Evolutionary conservation across 305 asterid genomes (phyloP).

Genomic region (Stenogyne calaminthoides): DNA sequence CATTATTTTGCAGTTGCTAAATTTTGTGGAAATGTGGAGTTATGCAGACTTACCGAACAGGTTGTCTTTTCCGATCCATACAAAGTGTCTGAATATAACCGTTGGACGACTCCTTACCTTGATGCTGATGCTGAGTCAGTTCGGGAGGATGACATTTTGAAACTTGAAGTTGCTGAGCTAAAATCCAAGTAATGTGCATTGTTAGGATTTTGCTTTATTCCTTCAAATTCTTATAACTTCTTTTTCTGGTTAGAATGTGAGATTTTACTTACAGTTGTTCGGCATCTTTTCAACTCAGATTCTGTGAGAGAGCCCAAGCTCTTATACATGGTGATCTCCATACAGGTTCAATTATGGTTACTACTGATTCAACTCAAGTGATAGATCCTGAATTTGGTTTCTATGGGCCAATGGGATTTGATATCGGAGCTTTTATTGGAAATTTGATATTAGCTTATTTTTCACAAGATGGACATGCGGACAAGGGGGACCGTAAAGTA

Average conservation of each 20-base stretch:
- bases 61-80: conserved; percentile 95
- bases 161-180: conserved; percentile 87
- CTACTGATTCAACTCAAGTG: conserved; percentile 77
- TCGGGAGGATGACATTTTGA: conserved; percentile 69
- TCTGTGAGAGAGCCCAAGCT: conserved; percentile 96
- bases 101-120: conserved; percentile 85
- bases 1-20: conserved; percentile 77
- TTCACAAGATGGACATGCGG: conserved; percentile 93
- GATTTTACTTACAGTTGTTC: conserved; percentile 26
- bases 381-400: conserved; percentile 94
- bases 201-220: conserved; percentile 8
- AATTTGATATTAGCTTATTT: conserved; percentile 86
- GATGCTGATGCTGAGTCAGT: conserved; percentile 89
- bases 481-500: conserved; percentile 71
- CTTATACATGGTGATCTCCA: conserved; percentile 96
- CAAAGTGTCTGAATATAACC: conserved; percentile 76
- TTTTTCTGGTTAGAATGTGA: conserved; percentile 2
- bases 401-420: conserved; percentile 94
- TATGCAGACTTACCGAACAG: conserved; percentile 93
- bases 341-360: conserved; percentile 94
- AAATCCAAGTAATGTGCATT: conserved; percentile 66
- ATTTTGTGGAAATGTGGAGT: conserved; percentile 89
- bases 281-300: conserved; percentile 48
- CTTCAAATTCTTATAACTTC: neutral
- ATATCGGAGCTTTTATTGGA: conserved; percentile 92